Base-by-base conservation (phyloP, 345 rosid species). In the Diplotaxis tenuifolia region DNA sequence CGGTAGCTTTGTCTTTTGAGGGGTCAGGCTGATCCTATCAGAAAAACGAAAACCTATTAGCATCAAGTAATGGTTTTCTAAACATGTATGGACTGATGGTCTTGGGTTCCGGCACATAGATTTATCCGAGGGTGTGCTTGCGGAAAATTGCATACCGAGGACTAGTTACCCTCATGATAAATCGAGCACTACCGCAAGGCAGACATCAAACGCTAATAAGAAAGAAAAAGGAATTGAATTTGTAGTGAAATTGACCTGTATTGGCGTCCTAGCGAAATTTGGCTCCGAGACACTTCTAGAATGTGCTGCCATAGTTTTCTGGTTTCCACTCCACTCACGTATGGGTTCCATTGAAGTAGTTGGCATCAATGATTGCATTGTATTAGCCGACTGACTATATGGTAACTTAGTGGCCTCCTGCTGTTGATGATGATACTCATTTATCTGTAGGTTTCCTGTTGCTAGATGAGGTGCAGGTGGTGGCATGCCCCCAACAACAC, bases 221-320 rank as follows among this genome's bases (percentile, higher is more conserved):
- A 7, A 42, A 5, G n/a, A 42, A 45, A 45, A 42, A 42, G n/a
- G 15, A 6, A 45, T 71, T 75, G 55, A 59, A 60, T 62, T 32
- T 68, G 18, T 22, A 32, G 69, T 61, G 72, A 58, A 45, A 61
- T 50, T 18, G 32, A 77, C 80, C 80, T 88, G 87, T 74, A 80
- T 68, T 27, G 85, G 86, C 71, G 78, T 89, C 79, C 84, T 82
- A 65, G 86, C 84, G 57, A 87, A 83, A 75, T 82, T 83, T 72
- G 96, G 93, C 81, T 87, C 93, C 38, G 93, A 87, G 29, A 84
- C 83, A 66, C 89, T 87, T 84, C 87, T 85, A 49, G 80, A 75
- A 61, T 84, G 89, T 28, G 5, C 34, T 21, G 57, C 71, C 83
- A 80, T 70, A 19, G 53, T 62, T 73, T 63, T 75, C 55, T 45